Base-by-base conservation (phyloP, 345 rosid genomes). In the Boechera divaricarpa region DNA sequence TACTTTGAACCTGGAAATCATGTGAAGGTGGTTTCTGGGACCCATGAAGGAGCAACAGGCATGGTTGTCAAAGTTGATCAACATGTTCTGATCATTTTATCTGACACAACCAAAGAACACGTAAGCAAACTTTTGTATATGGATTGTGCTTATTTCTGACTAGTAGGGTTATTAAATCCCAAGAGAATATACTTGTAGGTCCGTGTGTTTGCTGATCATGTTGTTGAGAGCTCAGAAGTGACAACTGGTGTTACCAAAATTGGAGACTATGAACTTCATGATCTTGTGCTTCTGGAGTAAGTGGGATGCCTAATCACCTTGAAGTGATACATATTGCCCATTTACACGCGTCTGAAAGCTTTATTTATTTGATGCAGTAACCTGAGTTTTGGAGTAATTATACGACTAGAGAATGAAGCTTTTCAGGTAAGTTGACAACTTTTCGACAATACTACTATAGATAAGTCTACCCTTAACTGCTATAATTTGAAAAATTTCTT, bases 21-120 rank as follows among this genome's bases (percentile, higher is more conserved):
- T 69, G 99, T 92, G 72, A 95, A 95, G 86, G 90, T 95, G 79
- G 96, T 95, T 44, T 85, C 94, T 44, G 99, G 99, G 78, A 82
- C 96, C 12, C 97, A 95, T 57, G 89, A 84, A 85, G 98, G 99
- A 79, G 88, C 96, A 13, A 92, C 99, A 5, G 99, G 99, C 72
- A 95, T 95, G 99, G 97, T 95, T 73, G 85, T 95, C 62, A 92
- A 92, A 86, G 99, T 92, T 78, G 99, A 92, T 62, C 97, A 91
- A 68, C 99, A 95, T 80, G 93, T 90, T 56, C 97, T 95, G 67
- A 86, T 91, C 69, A 83, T 95, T 82, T 76, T 91, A 61, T 90
- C 97, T 24, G 98, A 92, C 81, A 92, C 99, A 5, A 92, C 96
- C 13, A 95, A 92, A 84, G 98, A 95, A 82, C 88, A 92, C 81